phyloP scores from a whole-genome alignment of 2,329 filamentous ascomycete genomes.

The Penicillium sp. region DNA sequence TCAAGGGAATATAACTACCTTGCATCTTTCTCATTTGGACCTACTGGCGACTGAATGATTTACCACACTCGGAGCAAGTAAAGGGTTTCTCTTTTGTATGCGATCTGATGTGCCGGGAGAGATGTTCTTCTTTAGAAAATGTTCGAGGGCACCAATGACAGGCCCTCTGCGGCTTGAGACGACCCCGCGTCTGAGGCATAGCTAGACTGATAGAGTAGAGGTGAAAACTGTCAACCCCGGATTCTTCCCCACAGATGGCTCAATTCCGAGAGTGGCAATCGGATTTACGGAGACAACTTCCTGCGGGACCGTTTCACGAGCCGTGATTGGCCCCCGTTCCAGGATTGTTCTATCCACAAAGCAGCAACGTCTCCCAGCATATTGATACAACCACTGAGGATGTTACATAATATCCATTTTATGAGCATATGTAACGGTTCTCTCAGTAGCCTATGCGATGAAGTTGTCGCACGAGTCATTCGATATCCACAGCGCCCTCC shows the following conservation, averaged over 20 bases:
- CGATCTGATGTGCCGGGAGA: conserved; percentile 31
- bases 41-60: conserved; percentile 28
- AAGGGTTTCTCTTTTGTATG: conserved; percentile 37
- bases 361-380: no score
- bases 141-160: conserved; percentile 25
- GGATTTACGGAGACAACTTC: background rate
- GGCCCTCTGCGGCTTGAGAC: conserved; percentile 6
- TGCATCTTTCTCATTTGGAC: background rate
- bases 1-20: background rate
- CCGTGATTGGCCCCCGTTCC: background rate
- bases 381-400: no score
- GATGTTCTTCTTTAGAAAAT: conserved; percentile 34
- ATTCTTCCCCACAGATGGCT: conserved; percentile 3
- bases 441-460: no score
- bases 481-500: no score
- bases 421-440: no score
- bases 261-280: background rate
- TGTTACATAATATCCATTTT: no score
- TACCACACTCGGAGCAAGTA: conserved; percentile 22
- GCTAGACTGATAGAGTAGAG: background rate
- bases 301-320: background rate
- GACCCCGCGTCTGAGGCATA: conserved; percentile 4
- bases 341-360: no score
- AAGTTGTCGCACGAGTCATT: no score
- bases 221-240: background rate